These are phyloP conservation scores for Sarocladiaceae sp. DNA, from an alignment of 2,329 filamentous ascomycete genomes.

Conservation along the genomic window DNA sequence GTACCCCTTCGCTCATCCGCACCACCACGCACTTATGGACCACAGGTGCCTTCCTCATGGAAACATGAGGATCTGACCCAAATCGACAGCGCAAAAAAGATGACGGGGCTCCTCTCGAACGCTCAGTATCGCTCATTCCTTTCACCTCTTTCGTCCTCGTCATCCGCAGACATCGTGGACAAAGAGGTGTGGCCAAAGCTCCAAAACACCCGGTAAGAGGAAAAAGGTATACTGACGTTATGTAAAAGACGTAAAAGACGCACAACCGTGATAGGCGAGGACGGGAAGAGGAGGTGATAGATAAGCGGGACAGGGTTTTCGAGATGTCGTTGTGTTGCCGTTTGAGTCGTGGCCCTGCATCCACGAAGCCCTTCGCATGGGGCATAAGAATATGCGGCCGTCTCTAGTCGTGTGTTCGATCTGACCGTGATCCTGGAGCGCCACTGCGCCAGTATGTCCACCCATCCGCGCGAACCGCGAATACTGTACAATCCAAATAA, in stretches of 20 bases:
- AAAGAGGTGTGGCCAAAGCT: slow-evolving; percentile 1
- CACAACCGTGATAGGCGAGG: slow-evolving; percentile 2
- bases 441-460: slow-evolving; percentile 15
- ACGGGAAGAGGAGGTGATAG: slow-evolving; percentile 4
- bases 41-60: not conserved
- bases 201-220: not conserved
- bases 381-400: slow-evolving; percentile 2
- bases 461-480: slow-evolving; percentile 32
- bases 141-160: slow-evolving; percentile 3
- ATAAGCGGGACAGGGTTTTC: not conserved
- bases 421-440: slow-evolving; percentile 5
- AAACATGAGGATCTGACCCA: not conserved
- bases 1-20: not conserved
- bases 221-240: slow-evolving; percentile 8
- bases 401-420: slow-evolving; percentile 4
- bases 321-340: not conserved
- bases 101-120: not conserved
- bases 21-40: not conserved
- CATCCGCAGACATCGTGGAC: slow-evolving; percentile 7
- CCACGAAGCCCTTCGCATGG: slow-evolving; percentile 2
- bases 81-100: not conserved
- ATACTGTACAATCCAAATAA: slow-evolving; percentile 37
- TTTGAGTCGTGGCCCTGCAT: not conserved
- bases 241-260: not conserved
- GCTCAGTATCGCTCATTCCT: not conserved